Conservation (phyloP, 768 basidiomycete genomes). For the Lactifluus subvellereus region DNA sequence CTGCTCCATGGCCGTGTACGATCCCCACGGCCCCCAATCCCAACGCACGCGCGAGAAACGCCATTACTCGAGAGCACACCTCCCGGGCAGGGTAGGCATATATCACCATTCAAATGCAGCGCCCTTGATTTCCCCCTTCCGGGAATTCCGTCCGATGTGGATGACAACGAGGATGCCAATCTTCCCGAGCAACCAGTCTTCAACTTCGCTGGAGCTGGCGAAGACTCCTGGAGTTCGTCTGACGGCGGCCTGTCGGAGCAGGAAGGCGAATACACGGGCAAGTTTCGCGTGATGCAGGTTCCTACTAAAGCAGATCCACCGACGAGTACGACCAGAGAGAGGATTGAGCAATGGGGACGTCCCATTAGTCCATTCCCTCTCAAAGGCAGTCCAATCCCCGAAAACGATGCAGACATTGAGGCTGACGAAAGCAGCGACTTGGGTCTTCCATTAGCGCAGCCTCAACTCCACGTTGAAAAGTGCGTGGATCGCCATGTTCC, state of each 20-base stretch:
- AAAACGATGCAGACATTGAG: slow-evolving; percentile 28
- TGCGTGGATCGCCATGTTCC: background rate
- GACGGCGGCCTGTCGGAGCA: slow-evolving; percentile 32
- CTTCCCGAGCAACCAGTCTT: slow-evolving; percentile 23
- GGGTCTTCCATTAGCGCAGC: background rate
- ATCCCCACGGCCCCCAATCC: slow-evolving; percentile 27
- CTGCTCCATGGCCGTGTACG: slow-evolving; percentile 46
- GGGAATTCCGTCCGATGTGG: slow-evolving; percentile 19
- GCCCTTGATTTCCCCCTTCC: slow-evolving; percentile 21
- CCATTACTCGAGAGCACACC: slow-evolving; percentile 34
- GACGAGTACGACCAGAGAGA: slow-evolving; percentile 44
- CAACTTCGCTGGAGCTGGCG: slow-evolving; percentile 22
- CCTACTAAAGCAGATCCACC: slow-evolving; percentile 64
- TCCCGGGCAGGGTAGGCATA: slow-evolving; percentile 3
- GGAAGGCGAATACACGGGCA: slow-evolving; percentile 64
- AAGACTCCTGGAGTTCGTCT: slow-evolving; percentile 22
- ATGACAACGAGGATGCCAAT: slow-evolving; percentile 23
- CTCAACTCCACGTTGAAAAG: background rate
- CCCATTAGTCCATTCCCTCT: slow-evolving; percentile 63
- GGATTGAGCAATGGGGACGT: slow-evolving; percentile 58
- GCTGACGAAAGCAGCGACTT: slow-evolving; percentile 22
- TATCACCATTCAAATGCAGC: slow-evolving; percentile 18
- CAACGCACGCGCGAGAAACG: slow-evolving; percentile 34
- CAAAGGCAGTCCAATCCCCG: slow-evolving; percentile 25
- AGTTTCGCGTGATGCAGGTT: slow-evolving; percentile 48